Evolutionary conservation across 441 rosid genomes (phyloP).

Genomic region (Populus trichocarpa): DNA sequence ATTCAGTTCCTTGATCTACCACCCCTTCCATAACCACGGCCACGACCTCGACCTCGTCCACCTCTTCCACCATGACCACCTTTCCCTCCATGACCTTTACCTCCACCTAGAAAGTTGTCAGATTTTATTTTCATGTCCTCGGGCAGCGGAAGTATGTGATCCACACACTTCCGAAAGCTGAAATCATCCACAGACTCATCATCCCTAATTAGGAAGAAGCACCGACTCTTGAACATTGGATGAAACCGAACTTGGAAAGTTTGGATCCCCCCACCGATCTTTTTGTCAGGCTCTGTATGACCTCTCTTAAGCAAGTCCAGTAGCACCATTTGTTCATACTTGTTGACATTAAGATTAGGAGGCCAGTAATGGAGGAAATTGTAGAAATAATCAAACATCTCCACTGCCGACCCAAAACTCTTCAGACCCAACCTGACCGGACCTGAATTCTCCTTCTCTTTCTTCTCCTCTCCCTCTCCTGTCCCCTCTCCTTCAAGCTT

Average conservation of each 20-base stretch:
- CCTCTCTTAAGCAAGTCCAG: slow-evolving; percentile 71
- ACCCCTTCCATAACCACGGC: slow-evolving; percentile 43
- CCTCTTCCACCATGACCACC: slow-evolving; percentile 11
- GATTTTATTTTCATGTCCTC: slow-evolving; percentile 59
- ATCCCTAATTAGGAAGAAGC: slow-evolving; percentile 72
- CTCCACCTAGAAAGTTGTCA: slow-evolving; percentile 38
- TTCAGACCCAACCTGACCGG: slow-evolving; percentile 65
- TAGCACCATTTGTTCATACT: slow-evolving; percentile 71
- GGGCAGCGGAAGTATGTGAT: slow-evolving; percentile 70
- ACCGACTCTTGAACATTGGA: slow-evolving; percentile 60
- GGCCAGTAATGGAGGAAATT: slow-evolving; percentile 74
- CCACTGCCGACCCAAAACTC: slow-evolving; percentile 64
- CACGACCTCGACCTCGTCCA: slow-evolving; percentile 24
- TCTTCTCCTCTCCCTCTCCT: slow-evolving; percentile 26
- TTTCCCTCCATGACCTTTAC: slow-evolving; percentile 36
- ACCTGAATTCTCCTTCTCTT: slow-evolving; percentile 24
- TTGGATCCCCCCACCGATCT: slow-evolving; percentile 63
- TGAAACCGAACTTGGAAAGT: slow-evolving; percentile 65
- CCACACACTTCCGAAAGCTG: slow-evolving; percentile 89
- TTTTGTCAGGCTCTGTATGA: slow-evolving; percentile 55
- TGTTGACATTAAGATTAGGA: slow-evolving; percentile 53
- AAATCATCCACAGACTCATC: slow-evolving; percentile 70
- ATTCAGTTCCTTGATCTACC: slow-evolving; percentile 38
- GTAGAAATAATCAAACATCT: slow-evolving; percentile 77
- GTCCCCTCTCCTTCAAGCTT: slow-evolving; percentile 9